Percentiles rank a stretch among this genome's conserved stretches.
Conservation (phyloP, 495 filamentous ascomycete genomes). For the Podospora comata region DNA sequence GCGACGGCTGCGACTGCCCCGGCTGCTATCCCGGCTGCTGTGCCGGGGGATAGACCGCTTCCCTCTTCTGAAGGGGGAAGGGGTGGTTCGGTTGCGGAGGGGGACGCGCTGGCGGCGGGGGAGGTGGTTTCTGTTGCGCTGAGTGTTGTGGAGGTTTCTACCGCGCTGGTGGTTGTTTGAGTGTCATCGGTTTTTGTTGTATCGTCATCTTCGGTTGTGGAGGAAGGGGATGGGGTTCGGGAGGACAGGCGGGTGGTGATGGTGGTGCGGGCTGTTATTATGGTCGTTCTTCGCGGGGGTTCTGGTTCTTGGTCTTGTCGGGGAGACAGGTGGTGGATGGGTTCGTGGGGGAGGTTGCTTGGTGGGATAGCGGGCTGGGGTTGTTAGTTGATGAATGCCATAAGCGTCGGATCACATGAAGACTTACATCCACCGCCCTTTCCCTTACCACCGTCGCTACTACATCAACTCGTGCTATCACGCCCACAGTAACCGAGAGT, state of each 20-base stretch:
- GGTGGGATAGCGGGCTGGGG: neutral
- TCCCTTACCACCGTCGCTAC: neutral
- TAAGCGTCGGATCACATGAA: no score
- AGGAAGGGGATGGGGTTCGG: neutral
- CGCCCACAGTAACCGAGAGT: neutral
- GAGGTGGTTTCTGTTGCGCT: neutral
- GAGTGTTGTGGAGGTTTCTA: neutral
- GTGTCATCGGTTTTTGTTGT: neutral
- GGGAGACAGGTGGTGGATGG: neutral
- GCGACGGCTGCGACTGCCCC: constrained; percentile 18
- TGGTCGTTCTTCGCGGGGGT: neutral
- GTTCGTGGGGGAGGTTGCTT: neutral
- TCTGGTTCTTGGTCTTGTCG: neutral
- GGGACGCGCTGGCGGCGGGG: neutral
- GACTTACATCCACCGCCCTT: neutral
- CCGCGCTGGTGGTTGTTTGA: neutral
- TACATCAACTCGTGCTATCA: neutral
- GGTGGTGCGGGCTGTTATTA: neutral
- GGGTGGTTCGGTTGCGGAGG: constrained; percentile 1
- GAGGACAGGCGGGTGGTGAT: neutral
- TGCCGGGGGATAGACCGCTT: constrained; percentile 20
- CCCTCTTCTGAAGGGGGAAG: constrained; percentile 5
- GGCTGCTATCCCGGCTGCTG: constrained; percentile 27
- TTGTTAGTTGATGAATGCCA: neutral
- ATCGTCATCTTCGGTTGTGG: neutral